Evolutionary conservation across 345 rosid genomes (phyloP), one percentile per base, ranked within the genome.

Genomic region (Populus ilicifolia): DNA sequence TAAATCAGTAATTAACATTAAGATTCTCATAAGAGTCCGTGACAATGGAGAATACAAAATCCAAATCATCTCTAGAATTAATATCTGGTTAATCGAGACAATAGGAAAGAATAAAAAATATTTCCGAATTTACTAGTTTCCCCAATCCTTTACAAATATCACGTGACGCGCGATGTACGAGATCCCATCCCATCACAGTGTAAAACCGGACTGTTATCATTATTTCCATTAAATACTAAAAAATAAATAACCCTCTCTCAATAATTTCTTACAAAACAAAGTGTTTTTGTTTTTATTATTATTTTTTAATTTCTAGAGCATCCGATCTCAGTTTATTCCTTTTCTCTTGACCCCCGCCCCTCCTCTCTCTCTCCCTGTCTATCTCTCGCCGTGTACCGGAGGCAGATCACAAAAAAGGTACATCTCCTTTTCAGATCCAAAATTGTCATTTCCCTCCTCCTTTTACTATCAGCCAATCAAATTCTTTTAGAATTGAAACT

Each of bases 391-490:
- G 36, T 35, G 38, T 30, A 20, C 39, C 36, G 8, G 25, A 36
- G 43, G 13, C 29, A 41, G 52, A 69, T 38, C 30, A 30, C 16
- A 35, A 36, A 56, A 21, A 46, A 54, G 66, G 75, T 54, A 54
- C 25, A 48, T 21, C 16, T 33, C 62, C 1, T 35, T 52, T 14
- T 77, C 48, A 77, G 80, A 77, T 77, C 80, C 75, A 41, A 38
- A 69, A 39, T 23, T 69, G 35, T 69, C 29, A 18, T 36, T 69
- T 23, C 14, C 23, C 64, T 23, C 6, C 29, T 12, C 21, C 6
- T 69, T 13, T 41, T 35, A 69, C 30, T 25, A n/a, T 41, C 72
- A 67, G 36, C 6, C 38, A 52, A 52, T 30, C 38, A 25, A 67
- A 5, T 64, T 27, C 3, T 64, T 64, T 4, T 14, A 13, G 64